A percentile compares a stretch with the other conserved stretches of the same genome.
Conservation (phyloP, 331 rosid genomes). For the Dryas integrifolia region DNA sequence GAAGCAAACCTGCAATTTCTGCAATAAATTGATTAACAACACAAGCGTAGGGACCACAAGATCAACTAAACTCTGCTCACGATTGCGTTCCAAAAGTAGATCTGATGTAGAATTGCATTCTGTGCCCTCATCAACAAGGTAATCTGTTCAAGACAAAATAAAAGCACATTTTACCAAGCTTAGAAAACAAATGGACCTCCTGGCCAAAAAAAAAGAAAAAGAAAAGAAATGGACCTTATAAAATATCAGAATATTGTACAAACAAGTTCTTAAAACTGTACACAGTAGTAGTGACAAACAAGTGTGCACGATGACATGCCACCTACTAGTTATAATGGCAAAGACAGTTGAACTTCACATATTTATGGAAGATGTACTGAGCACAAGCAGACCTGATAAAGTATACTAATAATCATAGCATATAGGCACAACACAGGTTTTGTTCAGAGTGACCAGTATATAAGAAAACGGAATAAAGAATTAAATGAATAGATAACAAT, state of each 20-base stretch:
- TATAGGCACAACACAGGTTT: not conserved
- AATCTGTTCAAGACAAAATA: constrained; percentile 57
- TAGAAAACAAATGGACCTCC: not conserved
- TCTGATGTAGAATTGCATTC: constrained; percentile 94
- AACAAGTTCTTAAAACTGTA: constrained; percentile 1
- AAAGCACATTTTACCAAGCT: constrained; percentile 12
- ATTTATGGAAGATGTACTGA: not conserved
- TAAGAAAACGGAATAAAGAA: not conserved
- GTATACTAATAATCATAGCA: not conserved
- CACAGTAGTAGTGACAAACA: not conserved
- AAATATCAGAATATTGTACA: not conserved
- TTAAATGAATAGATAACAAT: not conserved
- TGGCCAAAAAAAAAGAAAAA: not conserved
- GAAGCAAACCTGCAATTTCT: constrained; percentile 71
- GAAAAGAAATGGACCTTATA: constrained; percentile 1
- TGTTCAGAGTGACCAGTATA: not conserved
- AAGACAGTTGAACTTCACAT: not conserved
- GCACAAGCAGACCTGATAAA: not conserved
- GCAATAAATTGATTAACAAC: constrained; percentile 70
- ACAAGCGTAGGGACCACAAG: constrained; percentile 84
- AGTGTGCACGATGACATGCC: not conserved
- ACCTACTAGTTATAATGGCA: not conserved
- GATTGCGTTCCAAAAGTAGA: constrained; percentile 78
- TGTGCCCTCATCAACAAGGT: constrained; percentile 96
- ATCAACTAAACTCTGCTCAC: constrained; percentile 85